A percentile compares a stretch with the other conserved stretches of the same genome.
Evolutionary conservation across 1,139 yeast species (phyloP).

Genomic region (Suhomyces yuchorum): DNA sequence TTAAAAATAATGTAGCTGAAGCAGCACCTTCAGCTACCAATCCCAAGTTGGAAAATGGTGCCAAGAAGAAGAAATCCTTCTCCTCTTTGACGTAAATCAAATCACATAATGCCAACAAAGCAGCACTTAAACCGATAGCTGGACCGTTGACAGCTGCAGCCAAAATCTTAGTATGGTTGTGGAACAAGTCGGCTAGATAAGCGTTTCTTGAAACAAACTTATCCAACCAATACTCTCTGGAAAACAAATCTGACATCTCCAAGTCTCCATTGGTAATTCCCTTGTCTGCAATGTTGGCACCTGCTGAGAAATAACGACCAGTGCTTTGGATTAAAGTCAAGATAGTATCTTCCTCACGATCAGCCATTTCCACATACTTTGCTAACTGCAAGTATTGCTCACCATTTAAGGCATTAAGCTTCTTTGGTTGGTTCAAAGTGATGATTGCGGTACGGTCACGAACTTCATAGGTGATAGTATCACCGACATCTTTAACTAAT

Average conservation of each 20-base stretch:
- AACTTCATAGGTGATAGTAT: conserved; percentile 44
- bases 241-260: conserved; percentile 32
- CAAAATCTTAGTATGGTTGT: conserved; percentile 70
- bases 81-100: conserved; percentile 70
- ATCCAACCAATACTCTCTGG: conserved; percentile 58
- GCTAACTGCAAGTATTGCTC: conserved; percentile 68
- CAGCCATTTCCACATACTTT: conserved; percentile 62
- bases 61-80: conserved; percentile 56
- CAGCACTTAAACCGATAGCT: conserved; percentile 78
- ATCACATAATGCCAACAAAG: conserved; percentile 74
- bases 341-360: conserved; percentile 62
- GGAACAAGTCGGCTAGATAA: conserved; percentile 66
- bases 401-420: conserved; percentile 68
- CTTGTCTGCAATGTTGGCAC: conserved; percentile 65
- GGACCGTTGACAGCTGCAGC: conserved; percentile 86
- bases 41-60: conserved; percentile 84
- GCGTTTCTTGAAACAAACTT: conserved; percentile 71
- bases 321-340: conserved; percentile 70
- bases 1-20: conserved; percentile 64
- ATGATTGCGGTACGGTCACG: conserved; percentile 62
- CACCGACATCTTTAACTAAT: conserved; percentile 12
- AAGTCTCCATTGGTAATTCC: conserved; percentile 23
- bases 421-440: conserved; percentile 63
- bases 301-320: conserved; percentile 83
- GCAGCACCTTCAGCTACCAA: conserved; percentile 84